Percentiles rank a stretch among this genome's conserved stretches.
Evolutionary conservation across 768 basidiomycete species (phyloP).

Genomic region (Phallus indusiatus): DNA sequence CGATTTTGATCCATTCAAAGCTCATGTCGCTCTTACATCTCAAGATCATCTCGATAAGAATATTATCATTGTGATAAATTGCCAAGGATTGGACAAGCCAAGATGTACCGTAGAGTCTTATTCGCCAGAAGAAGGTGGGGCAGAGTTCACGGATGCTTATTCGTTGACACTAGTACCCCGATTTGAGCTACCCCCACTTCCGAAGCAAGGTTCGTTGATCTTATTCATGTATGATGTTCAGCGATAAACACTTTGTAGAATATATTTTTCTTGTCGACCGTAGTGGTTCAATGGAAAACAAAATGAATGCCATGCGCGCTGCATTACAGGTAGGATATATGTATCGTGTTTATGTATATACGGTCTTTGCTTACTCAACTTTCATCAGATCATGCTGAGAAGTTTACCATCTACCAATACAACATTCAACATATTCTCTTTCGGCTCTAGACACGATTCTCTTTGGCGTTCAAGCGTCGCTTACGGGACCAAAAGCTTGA

Average conservation of each 20-base stretch:
- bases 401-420: constrained; percentile 34
- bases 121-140: constrained; percentile 14
- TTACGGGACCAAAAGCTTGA: constrained; percentile 7
- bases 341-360: background rate
- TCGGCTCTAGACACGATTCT: constrained; percentile 24
- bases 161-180: constrained; percentile 42
- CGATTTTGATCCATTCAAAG: constrained; percentile 9
- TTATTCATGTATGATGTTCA: background rate
- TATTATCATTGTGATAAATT: constrained; percentile 41
- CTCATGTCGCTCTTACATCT: constrained; percentile 19
- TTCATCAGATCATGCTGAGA: constrained; percentile 29
- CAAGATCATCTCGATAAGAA: constrained; percentile 34
- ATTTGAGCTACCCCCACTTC: constrained; percentile 34
- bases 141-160: constrained; percentile 37
- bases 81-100: constrained; percentile 41
- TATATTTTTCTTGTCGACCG: constrained; percentile 56
- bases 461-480: constrained; percentile 29
- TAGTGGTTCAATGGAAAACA: constrained; percentile 40
- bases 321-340: background rate
- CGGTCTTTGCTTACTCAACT: constrained; percentile 19
- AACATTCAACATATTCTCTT: constrained; percentile 50
- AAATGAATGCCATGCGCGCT: constrained; percentile 30
- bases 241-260: constrained; percentile 22
- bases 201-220: constrained; percentile 22
- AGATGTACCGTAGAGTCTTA: constrained; percentile 44